Evolutionary conservation across 2,329 filamentous ascomycete genomes (phyloP), one percentile per base, ranked within the genome.

Genomic region (Arachnopeziza araneosa): DNA sequence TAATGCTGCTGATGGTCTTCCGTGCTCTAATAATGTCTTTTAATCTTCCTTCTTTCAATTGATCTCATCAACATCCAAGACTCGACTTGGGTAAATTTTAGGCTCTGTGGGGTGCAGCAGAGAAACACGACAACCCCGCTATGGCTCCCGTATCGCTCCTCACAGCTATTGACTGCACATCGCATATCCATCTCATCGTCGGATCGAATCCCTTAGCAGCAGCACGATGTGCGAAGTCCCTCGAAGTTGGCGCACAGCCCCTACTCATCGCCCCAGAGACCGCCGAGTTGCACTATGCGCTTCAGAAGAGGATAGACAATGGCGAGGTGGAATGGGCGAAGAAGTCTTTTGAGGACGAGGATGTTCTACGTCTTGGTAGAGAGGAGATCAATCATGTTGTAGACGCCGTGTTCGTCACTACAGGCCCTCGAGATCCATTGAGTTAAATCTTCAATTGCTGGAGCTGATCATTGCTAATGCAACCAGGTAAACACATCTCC

Each of bases 401-500:
- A 19, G 95, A 99, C 74, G 89, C 90, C 58, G 95, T 99, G 49
- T 98, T 98, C 74, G 86, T 98, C 48, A 96, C 92, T 0, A 73
- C 76, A 71, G 78, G 66, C 73, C 79, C 86, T 70, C 68, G 77
- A 65, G 75, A 80, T 60, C 67, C 73, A 19, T 63, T 72, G 51
- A 76, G 77, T 77, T 67, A 50, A 70, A 64, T 19, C 17, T 44
- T 44, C 36, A 14, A 30, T 44, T 44, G 36, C 17, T 44, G 6
- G 4, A 44, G 3, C 12, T 6, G 17, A 24, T 49, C 14, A 22
- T 2, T 6, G 48, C 57, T 64, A 51, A 64, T 50, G 49, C 1
- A 19, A 17, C 1, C 63, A 90, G 86, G 80, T 59, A 75, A 80
- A 26, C 84, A 84, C 64, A 89, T 97, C 64, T 91, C 91, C 0